Evolutionary conservation across 2,329 filamentous ascomycete genomes (phyloP).

Genomic region (Pleomassaria siparia): DNA sequence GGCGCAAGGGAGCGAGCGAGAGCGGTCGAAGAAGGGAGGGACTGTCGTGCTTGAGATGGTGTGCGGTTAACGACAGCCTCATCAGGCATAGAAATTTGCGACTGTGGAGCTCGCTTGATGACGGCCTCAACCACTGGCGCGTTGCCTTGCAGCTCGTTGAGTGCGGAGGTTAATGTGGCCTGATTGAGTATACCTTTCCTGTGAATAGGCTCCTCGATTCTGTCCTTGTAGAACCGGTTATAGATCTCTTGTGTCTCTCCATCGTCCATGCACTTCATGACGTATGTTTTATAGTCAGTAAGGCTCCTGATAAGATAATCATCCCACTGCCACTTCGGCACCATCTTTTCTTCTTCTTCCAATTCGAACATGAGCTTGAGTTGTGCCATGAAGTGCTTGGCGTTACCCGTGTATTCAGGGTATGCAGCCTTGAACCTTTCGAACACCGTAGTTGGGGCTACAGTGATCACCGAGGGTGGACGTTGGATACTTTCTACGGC

Average conservation of each 20-base stretch:
- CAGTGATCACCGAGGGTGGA: neutral
- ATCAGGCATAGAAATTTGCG: too few relatives aligned
- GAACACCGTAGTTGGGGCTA: conserved; percentile 16
- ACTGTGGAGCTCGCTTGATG: neutral
- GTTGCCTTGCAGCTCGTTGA: conserved; percentile 16
- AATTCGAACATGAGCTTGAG: conserved; percentile 33
- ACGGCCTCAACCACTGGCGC: too few relatives aligned
- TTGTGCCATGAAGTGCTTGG: conserved; percentile 34
- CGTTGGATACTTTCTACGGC: neutral
- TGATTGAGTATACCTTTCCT: conserved; percentile 23
- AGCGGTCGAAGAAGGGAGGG: too few relatives aligned
- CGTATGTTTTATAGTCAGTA: conserved; percentile 35
- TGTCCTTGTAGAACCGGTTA: conserved; percentile 38
- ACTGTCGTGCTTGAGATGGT: too few relatives aligned
- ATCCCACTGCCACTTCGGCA: conserved; percentile 43
- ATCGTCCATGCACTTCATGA: conserved; percentile 19
- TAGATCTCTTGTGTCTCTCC: conserved; percentile 31
- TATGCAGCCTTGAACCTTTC: conserved; percentile 35
- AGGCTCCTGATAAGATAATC: conserved; percentile 41
- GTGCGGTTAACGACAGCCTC: too few relatives aligned
- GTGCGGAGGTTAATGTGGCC: conserved; percentile 18
- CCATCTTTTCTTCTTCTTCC: conserved; percentile 33
- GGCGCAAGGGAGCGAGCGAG: too few relatives aligned
- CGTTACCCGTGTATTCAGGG: conserved; percentile 37
- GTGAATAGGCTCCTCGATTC: conserved; percentile 29